Evolutionary conservation across 306 rosid genomes (phyloP), one percentile per base, ranked within the genome.

Genomic region (Ammopiptanthus mongolicus): DNA sequence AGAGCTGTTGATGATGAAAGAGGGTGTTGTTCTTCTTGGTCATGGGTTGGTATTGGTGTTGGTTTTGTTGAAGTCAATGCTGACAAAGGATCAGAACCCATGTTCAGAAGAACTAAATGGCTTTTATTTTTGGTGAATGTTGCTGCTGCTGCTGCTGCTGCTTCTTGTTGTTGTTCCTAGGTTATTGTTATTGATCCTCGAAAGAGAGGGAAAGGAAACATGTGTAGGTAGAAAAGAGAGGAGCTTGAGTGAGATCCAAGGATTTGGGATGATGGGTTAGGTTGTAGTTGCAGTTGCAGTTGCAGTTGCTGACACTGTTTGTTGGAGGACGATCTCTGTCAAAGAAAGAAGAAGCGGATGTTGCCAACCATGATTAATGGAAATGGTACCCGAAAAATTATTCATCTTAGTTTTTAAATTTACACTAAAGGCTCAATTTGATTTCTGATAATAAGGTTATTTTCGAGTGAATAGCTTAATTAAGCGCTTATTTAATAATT

Each of bases 1-100:
- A 96, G 88, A 64, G 98, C 87, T 0, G 75, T 47, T 17, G 75
- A 25, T 17, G 89, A 59, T 5, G 93, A 84, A 6, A 87, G 88
- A 6, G 90, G 87, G 29, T 82, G 88, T 3, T 85, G 84, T 9
- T 91, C 96, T n/a, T 82, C 90, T 12, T 88, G 86, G 23, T 90
- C 98, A 22, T 77, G 86, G 29, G 85, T 78, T 11, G 90, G 84
- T 2, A 80, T 1, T 5, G 84, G 82, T 0, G 71, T 28, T 4
- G 88, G 89, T 75, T 87, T 86, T 13, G 81, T 65, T 13, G 88
- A 72, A 21, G 64, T 64, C 19, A 68, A 29, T 23, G 76, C 63
- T 21, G 91, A 71, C 6, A 65, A 5, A 6, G 88, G 74, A 80
- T 90, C 82, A 5, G 94, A 86, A 74, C 84, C 90, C 98, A 93